Base-by-base conservation (phyloP, 164 flowering plant genomes). In the Annona cherimola region DNA sequence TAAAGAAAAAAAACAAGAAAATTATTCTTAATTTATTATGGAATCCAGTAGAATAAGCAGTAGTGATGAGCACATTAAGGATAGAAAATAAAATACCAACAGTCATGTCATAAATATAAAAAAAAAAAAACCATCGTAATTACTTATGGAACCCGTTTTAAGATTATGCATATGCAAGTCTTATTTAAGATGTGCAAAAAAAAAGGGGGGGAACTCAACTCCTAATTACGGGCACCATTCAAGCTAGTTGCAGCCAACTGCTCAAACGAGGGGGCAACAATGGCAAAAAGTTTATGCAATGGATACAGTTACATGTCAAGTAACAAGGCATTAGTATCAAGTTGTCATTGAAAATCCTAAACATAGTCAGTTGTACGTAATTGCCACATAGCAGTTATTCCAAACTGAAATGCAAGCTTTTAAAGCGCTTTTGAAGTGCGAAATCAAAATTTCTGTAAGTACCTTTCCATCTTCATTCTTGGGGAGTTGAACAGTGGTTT, bases 381-480 rank as follows among this genome's bases (percentile, higher is more conserved):
- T 50, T 50, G 57, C 41, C 35, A 39, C 6, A 20, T 20, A 62
- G 42, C 65, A 20, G 65, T 62, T 62, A 26, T 62, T 12, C 26
- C 35, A 62, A 62, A 39, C 40, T 62, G 35, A 62, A 62, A 20
- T 20, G 14, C 41, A 20, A 62, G 65, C 41, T 62, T 62, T 50
- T 62, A 20, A 62, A 11, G 26, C 41, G n/a, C 42, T 62, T 62
- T 62, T 62, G 65, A 62, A 62, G 40, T 9, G 12, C 40, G 8
- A 62, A 4, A 14, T 62, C 64, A 62, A 9, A 62, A 19, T 62
- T 19, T 41, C 19, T 26, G 54, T 68, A 61, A 50, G 4, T 87
- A 91, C 97, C 97, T 86, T 79, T 66, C 71, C 66, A 78, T 79
- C 66, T 75, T 82, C 81, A 42, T 86, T 83, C 76, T 73, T 81